Base-by-base conservation (phyloP, 108 stramenopile genomes). In the Craspedostauros australis region DNA sequence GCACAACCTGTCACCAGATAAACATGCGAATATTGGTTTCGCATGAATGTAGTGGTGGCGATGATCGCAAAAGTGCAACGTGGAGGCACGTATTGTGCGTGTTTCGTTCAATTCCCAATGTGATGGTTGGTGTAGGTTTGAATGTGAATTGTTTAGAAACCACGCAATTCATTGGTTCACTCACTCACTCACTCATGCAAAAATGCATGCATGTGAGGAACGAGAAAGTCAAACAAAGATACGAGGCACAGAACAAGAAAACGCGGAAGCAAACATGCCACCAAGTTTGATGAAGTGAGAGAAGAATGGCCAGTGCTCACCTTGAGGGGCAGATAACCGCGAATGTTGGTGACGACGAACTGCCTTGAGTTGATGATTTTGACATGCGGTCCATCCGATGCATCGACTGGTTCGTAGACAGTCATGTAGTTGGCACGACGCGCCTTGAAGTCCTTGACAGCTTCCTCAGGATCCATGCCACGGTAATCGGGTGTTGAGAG, bases 321-420 rank as follows among this genome's bases (percentile, higher is more conserved):
- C 70, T 93, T 93, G 18, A 87, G 72, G 7, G 86, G 74, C 22
- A 96, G 46, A 51, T 92, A 92, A 4, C 95, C 95, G 7, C 91
- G 76, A 54, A 90, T 77, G 39, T 79, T 76, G 68, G 79, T 66
- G 48, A 96, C 84, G 24, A 93, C 72, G 45, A 88, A 96, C 53
- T 83, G 79, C 57, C 77, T 70, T 25, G 66, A 83, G 64, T 96
- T 88, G 70, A 89, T 79, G 44, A 93, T 75, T 54, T 89, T 92
- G 50, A 95, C 78, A 66, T 80, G 82, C 19, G 84, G 42, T 26
- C 88, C 84, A 34, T 91, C 84, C 12, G 33, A 45, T 40, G 91
- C 92, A 36, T 83, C 80, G 27, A 98, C 66, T 5, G 91, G 68
- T 75, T 96, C 84, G 68, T 97, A 99, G 12, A 78, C 77, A 34